Evolutionary conservation across 164 flowering plant genomes (phyloP), one percentile per base, ranked within the genome.

Genomic region (Magnolia officinalis): DNA sequence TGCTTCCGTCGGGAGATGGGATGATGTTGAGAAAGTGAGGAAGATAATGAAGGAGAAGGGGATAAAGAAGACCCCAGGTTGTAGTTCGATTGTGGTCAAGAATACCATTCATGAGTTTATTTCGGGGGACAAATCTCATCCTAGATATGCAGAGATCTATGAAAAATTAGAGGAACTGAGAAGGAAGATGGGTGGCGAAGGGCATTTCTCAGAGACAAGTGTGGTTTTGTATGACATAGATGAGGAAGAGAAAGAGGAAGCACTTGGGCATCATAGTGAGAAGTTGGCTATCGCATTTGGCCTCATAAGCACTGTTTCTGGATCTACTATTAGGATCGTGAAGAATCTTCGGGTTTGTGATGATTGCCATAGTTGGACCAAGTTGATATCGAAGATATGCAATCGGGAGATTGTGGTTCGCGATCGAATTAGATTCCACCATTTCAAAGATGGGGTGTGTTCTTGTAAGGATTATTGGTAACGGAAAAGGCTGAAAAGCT

Each of bases 401-500:
- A 69, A 59, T n/a, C 70, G 81, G 50, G 83, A 85, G 50, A 81
- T 83, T 63, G 75, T 83, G 29, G 82, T 83, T 50, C 80, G 83
- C 49, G 84, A 83, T 66, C 45, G 83, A 66, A 78, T 74, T 26
- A 77, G 85, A 73, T 85, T 82, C 70, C 82, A 85, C 79, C 79
- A 76, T 70, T 85, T 85, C 71, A 81, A 65, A 68, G 77, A 83
- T 77, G 84, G 81, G 16, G 45, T 14, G 20, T 84, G 80, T 55
- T 76, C 80, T 73, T 82, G 81, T 69, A 78, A 74, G 75, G 79
- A 84, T 76, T 81, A 80, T 70, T 82, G 87, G 83, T 84, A 80
- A 68, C 14, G 50, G 50, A 73, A n/a, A n/a, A 20, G 18, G 9
- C 16, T 18, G 1, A 50, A 2, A 71, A 21, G 50, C 50, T 52